Percentiles rank a stretch among this genome's conserved stretches.
Conservation (phyloP, 2,329 filamentous ascomycete species). For the Penicillium sp. region DNA sequence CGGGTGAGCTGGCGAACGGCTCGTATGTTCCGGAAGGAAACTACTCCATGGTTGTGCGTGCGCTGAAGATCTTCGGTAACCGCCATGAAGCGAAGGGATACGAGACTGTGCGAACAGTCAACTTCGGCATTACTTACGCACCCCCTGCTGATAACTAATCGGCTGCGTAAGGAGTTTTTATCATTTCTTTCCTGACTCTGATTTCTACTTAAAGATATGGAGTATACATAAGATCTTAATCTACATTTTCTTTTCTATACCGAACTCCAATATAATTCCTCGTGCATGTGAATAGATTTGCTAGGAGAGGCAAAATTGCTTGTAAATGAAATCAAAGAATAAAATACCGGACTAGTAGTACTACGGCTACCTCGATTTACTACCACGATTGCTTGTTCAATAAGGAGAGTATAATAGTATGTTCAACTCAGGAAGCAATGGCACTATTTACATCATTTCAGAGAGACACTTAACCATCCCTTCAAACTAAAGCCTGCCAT, state of each 20-base stretch:
- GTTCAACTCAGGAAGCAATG: too few species aligned
- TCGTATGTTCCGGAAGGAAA: slow-evolving; percentile 15
- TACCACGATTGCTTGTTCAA: too few species aligned
- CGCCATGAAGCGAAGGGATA: background rate
- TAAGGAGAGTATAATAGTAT: too few species aligned
- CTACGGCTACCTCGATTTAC: too few species aligned
- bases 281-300: background rate
- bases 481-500: too few species aligned
- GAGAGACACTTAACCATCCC: too few species aligned
- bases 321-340: too few species aligned
- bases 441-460: too few species aligned
- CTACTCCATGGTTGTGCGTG: slow-evolving; percentile 19
- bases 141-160: background rate
- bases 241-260: background rate
- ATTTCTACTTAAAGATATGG: background rate
- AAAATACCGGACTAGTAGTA: too few species aligned
- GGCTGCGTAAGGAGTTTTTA: too few species aligned
- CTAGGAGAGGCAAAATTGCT: too few species aligned
- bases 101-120: background rate
- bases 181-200: background rate
- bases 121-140: background rate
- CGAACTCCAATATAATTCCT: background rate
- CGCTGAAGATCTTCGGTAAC: slow-evolving; percentile 23
- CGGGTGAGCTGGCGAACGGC: slow-evolving; percentile 11
- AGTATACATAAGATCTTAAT: background rate